Conservation (phyloP, 1,284 basidiomycete genomes). For the Austroboletus novae-zelandiae region DNA sequence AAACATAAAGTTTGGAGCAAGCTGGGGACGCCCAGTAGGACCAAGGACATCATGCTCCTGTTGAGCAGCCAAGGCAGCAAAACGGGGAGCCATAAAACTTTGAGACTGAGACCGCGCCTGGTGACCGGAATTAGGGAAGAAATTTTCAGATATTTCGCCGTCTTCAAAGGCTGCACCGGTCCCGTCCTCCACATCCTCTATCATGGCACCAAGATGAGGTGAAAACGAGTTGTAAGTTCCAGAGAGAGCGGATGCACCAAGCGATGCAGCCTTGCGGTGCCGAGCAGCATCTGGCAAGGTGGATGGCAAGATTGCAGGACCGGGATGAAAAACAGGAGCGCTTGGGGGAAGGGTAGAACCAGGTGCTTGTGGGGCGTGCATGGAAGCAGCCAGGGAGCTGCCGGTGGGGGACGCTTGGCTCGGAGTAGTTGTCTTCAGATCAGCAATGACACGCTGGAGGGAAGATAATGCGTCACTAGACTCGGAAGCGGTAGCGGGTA, state of each 20-base stretch:
- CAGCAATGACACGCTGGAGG: conserved; percentile 79
- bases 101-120: conserved; percentile 73
- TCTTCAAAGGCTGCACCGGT: conserved; percentile 58
- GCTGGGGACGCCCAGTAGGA: conserved; percentile 83
- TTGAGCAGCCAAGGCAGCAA: conserved; percentile 80
- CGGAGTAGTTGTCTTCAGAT: conserved; percentile 70
- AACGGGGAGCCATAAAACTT: conserved; percentile 83
- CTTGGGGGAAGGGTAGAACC: conserved; percentile 57
- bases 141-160: conserved; percentile 67
- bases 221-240: conserved; percentile 67
- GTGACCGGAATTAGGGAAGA: conserved; percentile 50
- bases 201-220: conserved; percentile 77
- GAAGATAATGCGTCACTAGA: conserved; percentile 74
- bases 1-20: conserved; percentile 88
- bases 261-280: conserved; percentile 77
- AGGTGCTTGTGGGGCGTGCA: conserved; percentile 42
- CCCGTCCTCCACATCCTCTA: conserved; percentile 72
- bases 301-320: conserved; percentile 53
- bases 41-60: conserved; percentile 67
- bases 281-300: conserved; percentile 52
- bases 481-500: conserved; percentile 41
- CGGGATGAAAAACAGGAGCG: conserved; percentile 70
- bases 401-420: conserved; percentile 40
- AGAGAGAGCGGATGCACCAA: conserved; percentile 58
- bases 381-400: conserved; percentile 43